Evolutionary conservation across 2,329 filamentous ascomycete genomes (phyloP), one percentile per base, ranked within the genome.

Genomic region (Fusarium heterosporum): DNA sequence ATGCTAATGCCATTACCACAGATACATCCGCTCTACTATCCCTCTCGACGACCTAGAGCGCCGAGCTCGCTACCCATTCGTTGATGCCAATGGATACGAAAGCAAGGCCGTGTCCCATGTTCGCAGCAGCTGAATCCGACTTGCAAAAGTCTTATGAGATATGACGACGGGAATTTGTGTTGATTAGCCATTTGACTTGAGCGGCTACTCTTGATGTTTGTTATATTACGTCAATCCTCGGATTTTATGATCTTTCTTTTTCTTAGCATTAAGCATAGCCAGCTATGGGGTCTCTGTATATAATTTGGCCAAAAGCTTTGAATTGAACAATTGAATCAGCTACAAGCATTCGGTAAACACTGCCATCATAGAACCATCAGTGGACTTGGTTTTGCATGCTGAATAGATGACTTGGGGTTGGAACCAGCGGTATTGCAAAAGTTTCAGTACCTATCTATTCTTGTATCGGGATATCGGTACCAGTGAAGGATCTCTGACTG

Each of bases 21-120:
- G 92, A 78, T 96, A 95, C 78, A 96, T 97, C 72, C 91, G 94
- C 56, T 93, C 90, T 32, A 90, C 92, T 75, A 90, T 93, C 71
- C 89, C 91, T 17, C 86, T 96, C 2, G 92, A 96, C 74, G 90
- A 93, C 56, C 83, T 96, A 8, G 92, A 96, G 81, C 86, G 91
- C 55, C 87, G 87, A 63, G 92, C 92, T 39, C 85, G 92, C 41
- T 96, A 84, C 79, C 92, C 92, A 0, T 79, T 84, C 8, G 88
- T 90, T 8, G 86, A 90, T 74, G 80, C 79, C 40, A 79, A 83
- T 55, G 86, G 86, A 26, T 79, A 79, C 16, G 84, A 83, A 69
- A 82, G 83, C 25, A 78, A 77, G 29, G 73, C 81, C 6, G 68
- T 82, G 19, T 78, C 75, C 25, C 74, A 76, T 42, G 79, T 78